Base-by-base conservation (phyloP, 2,329 filamentous ascomycete genomes). In the Apiospora pterosperma region DNA sequence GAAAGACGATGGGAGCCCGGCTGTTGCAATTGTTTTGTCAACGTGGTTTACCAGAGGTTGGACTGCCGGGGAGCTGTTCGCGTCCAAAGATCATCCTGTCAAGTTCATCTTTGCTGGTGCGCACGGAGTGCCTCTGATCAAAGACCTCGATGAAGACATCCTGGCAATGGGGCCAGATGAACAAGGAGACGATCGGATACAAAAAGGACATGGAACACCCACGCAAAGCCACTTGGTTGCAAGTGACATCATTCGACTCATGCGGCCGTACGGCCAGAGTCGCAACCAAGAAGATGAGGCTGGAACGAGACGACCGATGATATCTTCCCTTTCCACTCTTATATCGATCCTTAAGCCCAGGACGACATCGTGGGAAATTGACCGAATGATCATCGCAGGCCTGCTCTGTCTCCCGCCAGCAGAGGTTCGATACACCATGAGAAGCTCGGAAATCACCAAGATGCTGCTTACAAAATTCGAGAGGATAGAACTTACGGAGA, bases 41-140 rank as follows among this genome's bases (percentile, higher is more conserved):
- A 39, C 62, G 16, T 63, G 55, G 62, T 63, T 63, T 44, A 60
- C 62, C 31, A 21, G 55, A 48, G 62, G 62, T 10, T 63, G 62
- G 62, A 63, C 62, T 34, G 62, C 62, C 5, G 62, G 48, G 36
- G 62, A 42, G 28, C 48, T 64, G 19, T 64, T 64, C 34, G 62
- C 58, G n/a, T 61, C 62, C 23, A 61, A 58, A 28, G 34, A 42
- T 52, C 62, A 64, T 42, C 31, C 62, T 14, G 62, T 64, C 12
- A 64, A 64, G 39, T 55, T 64, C 58, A 28, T 64, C 12, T 64
- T 64, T 36, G 39, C 36, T 31, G 62, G 48, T 19, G 23, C 52
- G 48, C 28, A 64, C 61, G 62, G 36, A 12, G 14, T 3, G 6
- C 36, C 6, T 10, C 11, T 14, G 11, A 38, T 38, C 11, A 38